Evolutionary conservation across 2,329 filamentous ascomycete genomes (phyloP).

Genomic region (Rutstroemia sp.): DNA sequence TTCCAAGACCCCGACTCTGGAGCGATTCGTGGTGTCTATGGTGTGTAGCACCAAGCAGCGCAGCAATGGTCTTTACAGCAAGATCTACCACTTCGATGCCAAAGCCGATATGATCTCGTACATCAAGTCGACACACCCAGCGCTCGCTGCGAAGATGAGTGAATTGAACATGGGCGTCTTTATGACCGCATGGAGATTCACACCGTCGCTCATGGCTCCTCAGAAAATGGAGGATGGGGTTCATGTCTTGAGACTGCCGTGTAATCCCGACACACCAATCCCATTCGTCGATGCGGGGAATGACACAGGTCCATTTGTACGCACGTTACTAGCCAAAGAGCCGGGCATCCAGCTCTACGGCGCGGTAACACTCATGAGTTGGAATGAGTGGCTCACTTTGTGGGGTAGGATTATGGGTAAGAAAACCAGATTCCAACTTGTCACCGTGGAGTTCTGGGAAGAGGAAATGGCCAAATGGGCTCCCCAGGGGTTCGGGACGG

Average conservation of each 20-base stretch:
- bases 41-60: constrained; percentile 31
- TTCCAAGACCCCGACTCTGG: constrained; percentile 27
- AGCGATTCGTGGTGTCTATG: constrained; percentile 34
- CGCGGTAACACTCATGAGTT: constrained; percentile 11
- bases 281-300: constrained; percentile 13
- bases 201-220: not conserved
- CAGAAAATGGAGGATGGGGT: not conserved
- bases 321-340: constrained; percentile 20
- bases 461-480: constrained; percentile 3
- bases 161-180: constrained; percentile 29
- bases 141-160: constrained; percentile 27
- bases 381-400: constrained; percentile 12
- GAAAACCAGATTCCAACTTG: not conserved
- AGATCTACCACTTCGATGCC: constrained; percentile 14
- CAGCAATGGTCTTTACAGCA: constrained; percentile 28
- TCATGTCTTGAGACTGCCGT: not conserved
- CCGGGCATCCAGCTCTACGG: constrained; percentile 20
- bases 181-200: constrained; percentile 18
- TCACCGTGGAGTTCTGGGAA: not conserved
- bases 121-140: constrained; percentile 22
- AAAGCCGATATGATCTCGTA: constrained; percentile 34
- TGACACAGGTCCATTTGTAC: constrained; percentile 19
- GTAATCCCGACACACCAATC: not conserved
- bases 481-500: constrained; percentile 13
- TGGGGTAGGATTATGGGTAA: constrained; percentile 10